phyloP scores from a whole-genome alignment of 768 basidiomycete genomes.

The Roridomyces roridus region DNA sequence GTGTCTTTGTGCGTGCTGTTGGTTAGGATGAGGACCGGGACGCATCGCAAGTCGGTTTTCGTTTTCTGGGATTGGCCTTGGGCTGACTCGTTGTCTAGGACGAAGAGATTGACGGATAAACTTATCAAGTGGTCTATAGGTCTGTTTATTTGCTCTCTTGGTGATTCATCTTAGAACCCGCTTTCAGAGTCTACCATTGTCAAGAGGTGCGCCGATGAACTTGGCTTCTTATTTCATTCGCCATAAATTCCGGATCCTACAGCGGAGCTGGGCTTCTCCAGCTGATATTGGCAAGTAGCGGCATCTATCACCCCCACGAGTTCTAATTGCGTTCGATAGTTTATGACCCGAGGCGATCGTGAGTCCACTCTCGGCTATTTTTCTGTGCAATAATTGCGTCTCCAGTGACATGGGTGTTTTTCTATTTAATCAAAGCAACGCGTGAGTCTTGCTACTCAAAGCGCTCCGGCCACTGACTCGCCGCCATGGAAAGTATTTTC shows the following conservation, averaged over 20 bases:
- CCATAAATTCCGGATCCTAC: no score
- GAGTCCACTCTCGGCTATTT: neutral
- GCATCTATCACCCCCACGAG: neutral
- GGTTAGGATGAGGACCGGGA: no score
- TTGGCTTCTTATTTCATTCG: neutral
- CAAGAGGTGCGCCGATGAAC: neutral
- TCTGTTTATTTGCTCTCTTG: neutral
- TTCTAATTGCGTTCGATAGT: neutral
- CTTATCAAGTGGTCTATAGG: conserved; percentile 1
- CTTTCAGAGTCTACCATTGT: neutral
- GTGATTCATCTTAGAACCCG: no score
- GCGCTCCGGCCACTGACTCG: neutral
- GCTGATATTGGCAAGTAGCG: neutral
- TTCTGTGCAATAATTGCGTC: neutral
- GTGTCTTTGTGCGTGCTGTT: neutral
- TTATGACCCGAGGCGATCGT: neutral
- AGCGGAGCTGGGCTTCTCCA: no score
- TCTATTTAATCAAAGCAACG: neutral
- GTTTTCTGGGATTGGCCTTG: neutral
- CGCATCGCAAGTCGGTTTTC: neutral
- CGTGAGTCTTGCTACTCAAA: neutral
- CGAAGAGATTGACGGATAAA: neutral
- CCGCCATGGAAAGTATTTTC: neutral
- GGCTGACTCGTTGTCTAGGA: neutral
- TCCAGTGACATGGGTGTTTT: neutral